Conservation (phyloP, 1,139 yeast species). For the Pichia sp. region DNA sequence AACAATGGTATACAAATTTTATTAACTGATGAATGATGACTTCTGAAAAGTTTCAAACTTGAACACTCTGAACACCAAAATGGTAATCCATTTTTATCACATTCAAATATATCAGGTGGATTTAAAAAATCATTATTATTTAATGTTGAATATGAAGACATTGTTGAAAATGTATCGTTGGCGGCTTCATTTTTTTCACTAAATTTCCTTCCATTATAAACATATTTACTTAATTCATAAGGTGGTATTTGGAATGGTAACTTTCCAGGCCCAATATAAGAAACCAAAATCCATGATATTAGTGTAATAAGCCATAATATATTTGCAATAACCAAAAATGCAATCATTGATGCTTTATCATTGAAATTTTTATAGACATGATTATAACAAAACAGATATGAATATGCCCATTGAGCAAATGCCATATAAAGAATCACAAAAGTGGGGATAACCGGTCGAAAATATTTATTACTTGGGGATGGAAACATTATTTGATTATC, state of each 20-base stretch:
- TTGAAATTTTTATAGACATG: constrained; percentile 20
- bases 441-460: constrained; percentile 17
- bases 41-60: constrained; percentile 46
- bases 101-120: constrained; percentile 47
- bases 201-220: constrained; percentile 16
- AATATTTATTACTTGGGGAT: neutral
- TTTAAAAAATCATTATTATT: constrained; percentile 13
- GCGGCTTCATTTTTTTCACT: neutral
- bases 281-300: constrained; percentile 23
- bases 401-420: constrained; percentile 28
- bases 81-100: constrained; percentile 58
- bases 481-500: neutral
- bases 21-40: constrained; percentile 48
- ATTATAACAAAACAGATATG: constrained; percentile 29
- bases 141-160: constrained; percentile 5
- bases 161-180: neutral
- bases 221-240: constrained; percentile 25
- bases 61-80: constrained; percentile 51
- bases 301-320: constrained; percentile 13
- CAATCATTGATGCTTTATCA: constrained; percentile 26
- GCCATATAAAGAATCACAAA: constrained; percentile 23
- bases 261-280: constrained; percentile 28
- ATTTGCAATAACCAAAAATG: constrained; percentile 29
- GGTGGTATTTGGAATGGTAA: constrained; percentile 26
- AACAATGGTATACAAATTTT: constrained; percentile 47